phyloP scores from a whole-genome alignment of 1,284 basidiomycete species.

The Puccinia coronata region DNA sequence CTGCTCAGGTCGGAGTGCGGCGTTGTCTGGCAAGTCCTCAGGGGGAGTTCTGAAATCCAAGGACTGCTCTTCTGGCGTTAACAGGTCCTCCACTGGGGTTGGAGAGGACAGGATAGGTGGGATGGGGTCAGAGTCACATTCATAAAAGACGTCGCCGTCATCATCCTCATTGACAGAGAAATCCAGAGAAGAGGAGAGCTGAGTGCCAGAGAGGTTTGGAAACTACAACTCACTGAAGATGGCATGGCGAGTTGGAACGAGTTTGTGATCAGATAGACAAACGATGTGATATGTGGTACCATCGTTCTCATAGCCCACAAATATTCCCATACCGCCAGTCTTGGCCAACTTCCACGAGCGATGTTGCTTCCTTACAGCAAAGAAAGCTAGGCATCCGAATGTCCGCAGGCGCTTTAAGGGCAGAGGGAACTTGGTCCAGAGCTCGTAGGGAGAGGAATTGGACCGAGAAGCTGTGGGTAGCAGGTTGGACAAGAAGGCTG shows the following conservation, averaged over 20 bases:
- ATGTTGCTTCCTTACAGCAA: neutral
- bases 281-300: neutral
- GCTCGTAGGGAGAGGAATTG: neutral
- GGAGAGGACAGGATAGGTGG: too few species aligned
- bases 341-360: neutral
- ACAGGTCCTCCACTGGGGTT: too few species aligned
- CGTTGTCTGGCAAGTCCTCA: too few species aligned
- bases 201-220: neutral
- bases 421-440: neutral
- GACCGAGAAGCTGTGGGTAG: slow-evolving; percentile 49
- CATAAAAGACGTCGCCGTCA: neutral
- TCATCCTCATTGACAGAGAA: neutral
- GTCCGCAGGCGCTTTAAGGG: neutral
- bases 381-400: neutral
- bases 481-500: slow-evolving; percentile 59
- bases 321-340: too few species aligned
- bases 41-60: too few species aligned
- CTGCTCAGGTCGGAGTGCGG: too few species aligned
- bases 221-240: neutral
- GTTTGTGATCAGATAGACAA: neutral
- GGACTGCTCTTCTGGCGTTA: too few species aligned
- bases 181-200: neutral
- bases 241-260: neutral
- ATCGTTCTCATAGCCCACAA: too few species aligned
- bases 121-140: neutral